These are phyloP conservation scores for Candida railenensis DNA, from an alignment of 805 yeast species.

Conservation along the genomic window DNA sequence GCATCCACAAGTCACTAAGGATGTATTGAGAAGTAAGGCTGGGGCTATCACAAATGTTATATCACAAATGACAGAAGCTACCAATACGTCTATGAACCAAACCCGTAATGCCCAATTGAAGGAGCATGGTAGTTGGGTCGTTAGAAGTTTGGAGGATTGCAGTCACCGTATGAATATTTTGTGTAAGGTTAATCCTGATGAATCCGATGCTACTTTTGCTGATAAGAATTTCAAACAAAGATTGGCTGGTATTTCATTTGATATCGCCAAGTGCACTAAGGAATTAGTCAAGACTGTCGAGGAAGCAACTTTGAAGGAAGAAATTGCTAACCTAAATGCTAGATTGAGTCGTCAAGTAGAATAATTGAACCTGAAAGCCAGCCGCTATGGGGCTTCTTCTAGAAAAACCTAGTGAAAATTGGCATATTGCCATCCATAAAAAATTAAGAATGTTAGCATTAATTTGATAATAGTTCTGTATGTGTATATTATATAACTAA, in stretches of 20 bases:
- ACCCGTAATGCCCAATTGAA: constrained; percentile 80
- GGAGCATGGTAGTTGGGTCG: constrained; percentile 91
- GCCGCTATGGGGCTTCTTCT: too few relatives aligned
- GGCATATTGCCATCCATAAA: neutral
- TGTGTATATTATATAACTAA: neutral
- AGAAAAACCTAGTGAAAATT: neutral
- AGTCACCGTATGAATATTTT: constrained; percentile 76
- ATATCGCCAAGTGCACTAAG: constrained; percentile 93
- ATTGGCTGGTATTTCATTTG: constrained; percentile 93
- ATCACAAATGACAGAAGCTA: constrained; percentile 84
- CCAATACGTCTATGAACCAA: constrained; percentile 83
- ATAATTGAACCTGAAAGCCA: neutral
- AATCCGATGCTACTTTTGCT: constrained; percentile 63
- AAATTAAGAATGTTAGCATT: neutral
- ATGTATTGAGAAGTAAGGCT: constrained; percentile 70
- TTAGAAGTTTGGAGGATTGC: constrained; percentile 82
- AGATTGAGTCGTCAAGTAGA: constrained; percentile 38
- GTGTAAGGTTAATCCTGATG: constrained; percentile 46
- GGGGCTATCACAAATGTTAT: constrained; percentile 76
- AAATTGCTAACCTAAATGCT: constrained; percentile 77
- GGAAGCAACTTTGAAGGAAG: constrained; percentile 86
- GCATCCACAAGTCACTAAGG: constrained; percentile 72
- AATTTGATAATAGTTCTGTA: neutral
- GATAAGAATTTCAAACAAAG: constrained; percentile 90
- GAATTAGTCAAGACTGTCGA: constrained; percentile 95